Evolutionary conservation across 108 stramenopile species (phyloP).

Genomic region (Cyclotella sp.): DNA sequence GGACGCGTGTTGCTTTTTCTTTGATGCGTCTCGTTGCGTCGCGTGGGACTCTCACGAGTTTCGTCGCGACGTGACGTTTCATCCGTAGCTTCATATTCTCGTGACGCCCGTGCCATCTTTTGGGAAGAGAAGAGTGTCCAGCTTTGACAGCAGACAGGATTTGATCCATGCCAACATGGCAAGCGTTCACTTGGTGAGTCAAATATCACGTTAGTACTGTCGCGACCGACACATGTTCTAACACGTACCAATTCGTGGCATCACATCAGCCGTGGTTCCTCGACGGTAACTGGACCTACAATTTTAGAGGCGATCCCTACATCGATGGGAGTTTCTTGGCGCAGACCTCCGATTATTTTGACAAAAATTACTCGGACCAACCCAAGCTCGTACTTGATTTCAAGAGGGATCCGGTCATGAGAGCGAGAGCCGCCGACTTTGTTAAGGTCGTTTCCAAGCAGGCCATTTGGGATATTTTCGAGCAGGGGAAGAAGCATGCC

Average conservation of each 20-base stretch:
- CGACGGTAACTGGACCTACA: constrained; percentile 70
- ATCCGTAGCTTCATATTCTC: constrained; percentile 60
- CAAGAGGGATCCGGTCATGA: constrained; percentile 68
- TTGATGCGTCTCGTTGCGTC: constrained; percentile 6
- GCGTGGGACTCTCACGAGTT: no score
- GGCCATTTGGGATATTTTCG: constrained; percentile 72
- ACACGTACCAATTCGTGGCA: no score
- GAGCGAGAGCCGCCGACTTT: constrained; percentile 55
- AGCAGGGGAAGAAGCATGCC: constrained; percentile 70
- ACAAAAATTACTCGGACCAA: constrained; percentile 19
- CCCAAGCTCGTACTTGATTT: constrained; percentile 68
- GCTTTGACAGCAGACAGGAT: constrained; percentile 71
- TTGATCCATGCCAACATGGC: constrained; percentile 90
- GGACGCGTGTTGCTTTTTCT: not conserved
- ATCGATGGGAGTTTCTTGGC: constrained; percentile 87
- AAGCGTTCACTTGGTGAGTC: constrained; percentile 86
- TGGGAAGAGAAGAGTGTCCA: constrained; percentile 63
- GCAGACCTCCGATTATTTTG: constrained; percentile 56
- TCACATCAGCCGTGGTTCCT: constrained; percentile 93
- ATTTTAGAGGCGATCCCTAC: constrained; percentile 62
- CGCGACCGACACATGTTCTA: no score
- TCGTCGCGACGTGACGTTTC: no score
- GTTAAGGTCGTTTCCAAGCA: constrained; percentile 69
- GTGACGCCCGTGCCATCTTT: constrained; percentile 73
- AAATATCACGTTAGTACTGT: no score